Evolutionary conservation across 352 stramenopile genomes (phyloP).

Genomic region (Globisporangium uncinulatum): DNA sequence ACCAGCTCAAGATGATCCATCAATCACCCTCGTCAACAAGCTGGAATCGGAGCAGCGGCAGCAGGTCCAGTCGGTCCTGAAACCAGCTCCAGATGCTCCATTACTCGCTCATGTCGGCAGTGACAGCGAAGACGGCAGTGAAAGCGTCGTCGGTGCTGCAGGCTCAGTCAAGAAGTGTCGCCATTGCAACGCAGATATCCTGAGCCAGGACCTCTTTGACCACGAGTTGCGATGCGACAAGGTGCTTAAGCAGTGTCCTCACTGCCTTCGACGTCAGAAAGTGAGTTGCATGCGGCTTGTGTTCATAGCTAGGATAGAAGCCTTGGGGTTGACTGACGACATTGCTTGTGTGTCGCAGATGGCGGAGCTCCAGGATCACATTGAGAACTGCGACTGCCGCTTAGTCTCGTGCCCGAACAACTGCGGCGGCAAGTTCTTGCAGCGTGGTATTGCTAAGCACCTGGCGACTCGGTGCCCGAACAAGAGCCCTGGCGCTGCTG

Average conservation of each 20-base stretch:
- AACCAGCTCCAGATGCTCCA: neutral
- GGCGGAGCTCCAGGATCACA: slow-evolving; percentile 71
- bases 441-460: slow-evolving; percentile 71
- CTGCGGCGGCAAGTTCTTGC: slow-evolving; percentile 75
- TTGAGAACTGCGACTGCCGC: slow-evolving; percentile 77
- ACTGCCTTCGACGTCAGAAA: slow-evolving; percentile 76
- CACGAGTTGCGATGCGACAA: slow-evolving; percentile 78
- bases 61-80: too few species aligned
- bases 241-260: slow-evolving; percentile 77
- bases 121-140: neutral
- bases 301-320: neutral
- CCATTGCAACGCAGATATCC: slow-evolving; percentile 48
- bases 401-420: slow-evolving; percentile 71
- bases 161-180: slow-evolving; percentile 53
- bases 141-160: neutral
- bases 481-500: slow-evolving; percentile 4
- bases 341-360: slow-evolving; percentile 20
- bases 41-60: too few species aligned
- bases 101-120: neutral
- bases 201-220: slow-evolving; percentile 40
- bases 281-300: slow-evolving; percentile 12
- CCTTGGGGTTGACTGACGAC: neutral
- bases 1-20: too few species aligned
- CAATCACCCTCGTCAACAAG: too few species aligned
- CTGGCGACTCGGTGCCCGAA: slow-evolving; percentile 65